phyloP scores from a whole-genome alignment of 1,139 yeast species.

The Yarrowia galli region DNA sequence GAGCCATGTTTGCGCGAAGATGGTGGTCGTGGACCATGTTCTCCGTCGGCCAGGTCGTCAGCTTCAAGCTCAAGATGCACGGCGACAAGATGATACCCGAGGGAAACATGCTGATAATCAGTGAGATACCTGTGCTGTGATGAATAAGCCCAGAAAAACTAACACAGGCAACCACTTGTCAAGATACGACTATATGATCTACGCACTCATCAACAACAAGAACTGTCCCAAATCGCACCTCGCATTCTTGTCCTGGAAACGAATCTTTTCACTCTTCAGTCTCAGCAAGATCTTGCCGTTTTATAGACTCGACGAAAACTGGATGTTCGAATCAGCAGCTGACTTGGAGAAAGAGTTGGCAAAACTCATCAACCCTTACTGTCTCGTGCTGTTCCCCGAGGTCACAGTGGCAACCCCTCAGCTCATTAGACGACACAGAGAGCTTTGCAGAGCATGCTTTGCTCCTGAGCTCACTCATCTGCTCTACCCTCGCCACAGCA shows the following conservation, averaged over 20 bases:
- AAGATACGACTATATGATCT: slow-evolving; percentile 18
- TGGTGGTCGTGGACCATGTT: slow-evolving; percentile 35
- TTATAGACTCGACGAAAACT: slow-evolving; percentile 29
- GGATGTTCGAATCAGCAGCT: slow-evolving; percentile 35
- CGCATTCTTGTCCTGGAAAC: slow-evolving; percentile 25
- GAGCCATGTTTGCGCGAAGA: slow-evolving; percentile 18
- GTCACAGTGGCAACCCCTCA: slow-evolving; percentile 23
- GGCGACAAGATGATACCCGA: slow-evolving; percentile 30
- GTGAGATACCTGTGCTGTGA: slow-evolving; percentile 8
- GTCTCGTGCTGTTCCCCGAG: slow-evolving; percentile 27
- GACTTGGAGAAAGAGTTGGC: slow-evolving; percentile 14
- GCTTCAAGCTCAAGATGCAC: slow-evolving; percentile 19
- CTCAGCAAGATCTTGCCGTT: slow-evolving; percentile 16
- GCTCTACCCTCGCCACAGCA: slow-evolving; percentile 30
- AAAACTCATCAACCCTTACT: slow-evolving; percentile 16
- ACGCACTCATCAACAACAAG: slow-evolving; percentile 2
- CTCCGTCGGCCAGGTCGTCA: slow-evolving; percentile 7
- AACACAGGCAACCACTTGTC: slow-evolving; percentile 34
- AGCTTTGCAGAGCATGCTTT: slow-evolving; percentile 24
- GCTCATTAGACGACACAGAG: slow-evolving; percentile 8
- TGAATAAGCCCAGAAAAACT: background rate
- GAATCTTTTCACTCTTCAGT: slow-evolving; percentile 4
- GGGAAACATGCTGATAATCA: slow-evolving; percentile 21
- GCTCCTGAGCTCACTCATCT: slow-evolving; percentile 15
- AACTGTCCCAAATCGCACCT: slow-evolving; percentile 11